Evolutionary conservation across 75 land plant species (phyloP).

Genomic region (Azolla pinnata): DNA sequence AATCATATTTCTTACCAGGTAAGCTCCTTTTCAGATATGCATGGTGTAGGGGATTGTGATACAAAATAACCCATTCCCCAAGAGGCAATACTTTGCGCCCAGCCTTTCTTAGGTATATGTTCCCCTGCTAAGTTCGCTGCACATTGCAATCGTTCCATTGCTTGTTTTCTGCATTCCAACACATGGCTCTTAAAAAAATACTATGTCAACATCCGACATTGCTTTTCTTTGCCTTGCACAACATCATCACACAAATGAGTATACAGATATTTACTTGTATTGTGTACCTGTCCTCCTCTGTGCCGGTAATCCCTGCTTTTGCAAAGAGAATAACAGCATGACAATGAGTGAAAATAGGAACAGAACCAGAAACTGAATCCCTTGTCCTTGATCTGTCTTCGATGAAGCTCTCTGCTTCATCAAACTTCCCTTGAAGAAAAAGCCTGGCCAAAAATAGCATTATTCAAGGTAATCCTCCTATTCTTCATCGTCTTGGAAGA

Average conservation of each 20-base stretch:
- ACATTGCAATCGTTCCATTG: slow-evolving; percentile 26
- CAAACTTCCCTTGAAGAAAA: slow-evolving; percentile 36
- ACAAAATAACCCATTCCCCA: slow-evolving; percentile 37
- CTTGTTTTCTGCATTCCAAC: slow-evolving; percentile 27
- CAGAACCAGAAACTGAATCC: slow-evolving; percentile 14
- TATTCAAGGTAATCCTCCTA: not conserved
- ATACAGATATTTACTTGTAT: too few relatives aligned
- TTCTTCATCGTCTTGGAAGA: too few relatives aligned
- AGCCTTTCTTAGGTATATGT: slow-evolving; percentile 35
- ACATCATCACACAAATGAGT: too few relatives aligned
- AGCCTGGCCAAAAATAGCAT: slow-evolving; percentile 13
- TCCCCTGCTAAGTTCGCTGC: slow-evolving; percentile 26
- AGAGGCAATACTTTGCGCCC: slow-evolving; percentile 32
- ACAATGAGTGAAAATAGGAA: slow-evolving; percentile 35
- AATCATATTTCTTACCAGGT: slow-evolving; percentile 30
- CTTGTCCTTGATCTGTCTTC: slow-evolving; percentile 20
- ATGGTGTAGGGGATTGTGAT: slow-evolving; percentile 18
- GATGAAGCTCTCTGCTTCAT: slow-evolving; percentile 33
- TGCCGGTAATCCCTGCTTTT: slow-evolving; percentile 33
- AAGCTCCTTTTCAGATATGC: slow-evolving; percentile 30
- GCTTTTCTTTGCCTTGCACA: too few relatives aligned
- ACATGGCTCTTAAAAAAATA: too few relatives aligned
- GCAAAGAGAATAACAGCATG: slow-evolving; percentile 41
- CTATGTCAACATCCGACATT: too few relatives aligned
- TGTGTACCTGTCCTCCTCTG: slow-evolving; percentile 35